These are phyloP conservation scores for Globisporangium paroecandrum DNA, from an alignment of 352 stramenopile species.

Conservation along the genomic window DNA sequence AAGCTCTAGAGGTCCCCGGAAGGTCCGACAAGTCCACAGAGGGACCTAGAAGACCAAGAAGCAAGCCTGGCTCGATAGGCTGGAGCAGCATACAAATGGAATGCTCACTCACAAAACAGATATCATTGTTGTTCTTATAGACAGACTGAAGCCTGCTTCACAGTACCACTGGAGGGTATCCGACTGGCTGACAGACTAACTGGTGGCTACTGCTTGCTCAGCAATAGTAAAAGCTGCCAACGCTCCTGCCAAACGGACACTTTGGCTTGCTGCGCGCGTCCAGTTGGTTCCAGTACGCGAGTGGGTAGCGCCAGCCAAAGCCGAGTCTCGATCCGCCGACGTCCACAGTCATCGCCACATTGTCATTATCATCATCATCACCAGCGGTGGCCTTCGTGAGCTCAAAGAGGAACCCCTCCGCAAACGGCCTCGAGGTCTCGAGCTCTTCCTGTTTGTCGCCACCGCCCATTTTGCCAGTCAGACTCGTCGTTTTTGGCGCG, in stretches of 20 bases:
- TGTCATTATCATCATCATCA: neutral
- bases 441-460: neutral
- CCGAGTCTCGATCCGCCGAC: constrained; percentile 7
- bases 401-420: constrained; percentile 10
- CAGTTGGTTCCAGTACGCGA: constrained; percentile 16
- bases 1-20: neutral
- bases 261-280: neutral
- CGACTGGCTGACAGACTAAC: neutral
- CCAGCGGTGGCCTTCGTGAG: neutral
- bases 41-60: neutral
- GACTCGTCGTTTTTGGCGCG: constrained; percentile 1
- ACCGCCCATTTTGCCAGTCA: neutral
- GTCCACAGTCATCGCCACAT: neutral
- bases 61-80: neutral
- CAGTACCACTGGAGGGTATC: neutral
- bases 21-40: neutral
- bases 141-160: no score
- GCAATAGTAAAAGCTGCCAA: constrained; percentile 17
- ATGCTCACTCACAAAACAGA: neutral
- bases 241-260: constrained; percentile 4
- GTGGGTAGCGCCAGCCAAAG: constrained; percentile 21
- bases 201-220: constrained; percentile 1
- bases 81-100: neutral
- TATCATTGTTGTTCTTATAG: neutral
- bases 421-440: neutral